Base-by-base conservation (phyloP, 1,284 basidiomycete genomes). In the Veloporphyrellus conicus region DNA sequence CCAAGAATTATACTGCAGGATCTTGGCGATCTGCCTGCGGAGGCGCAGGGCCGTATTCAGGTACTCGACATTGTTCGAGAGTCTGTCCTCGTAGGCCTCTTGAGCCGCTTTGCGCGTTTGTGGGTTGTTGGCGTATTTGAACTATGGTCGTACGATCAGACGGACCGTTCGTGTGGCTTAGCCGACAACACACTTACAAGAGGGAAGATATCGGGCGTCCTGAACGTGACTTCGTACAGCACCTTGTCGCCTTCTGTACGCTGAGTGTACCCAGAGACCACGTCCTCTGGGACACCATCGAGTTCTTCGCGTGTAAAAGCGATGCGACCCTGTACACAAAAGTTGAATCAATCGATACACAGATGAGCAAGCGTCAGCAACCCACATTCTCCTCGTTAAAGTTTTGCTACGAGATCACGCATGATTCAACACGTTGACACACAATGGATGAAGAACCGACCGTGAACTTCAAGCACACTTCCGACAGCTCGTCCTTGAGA, bases 301-400 rank as follows among this genome's bases (percentile, higher is more conserved):
- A 92, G 77, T 59, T 91, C 84, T 56, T 87, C 78, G 27, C 68
- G 69, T 0, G 82, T 87, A 57, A 90, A 87, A 6, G 72, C 69
- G 31, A 89, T 72, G 22, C 70, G 67, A 11, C 76, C 81, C 84
- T 89, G 22, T 18, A 9, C 8, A 3, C 4, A 3, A 2, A 22
- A 11, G 23, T 40, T n/a, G 10, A 37, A 49, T 23, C 34, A n/a
- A 41, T 40, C n/a, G 18, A 23, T 16, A 25, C 7, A 5, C 3
- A 8, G 0, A 11, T 12, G 12, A 29, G 20, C 6, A 23, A 25
- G 8, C n/a, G 12, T 16, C 36, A 18, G 9, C 33, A 4, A 57
- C 69, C 40, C 56, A 87, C 87, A 45, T 84, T 84, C 61, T 92
- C 90, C 64, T 92, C 87, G 57, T 90, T 91, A 67, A 83, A 88